These are phyloP conservation scores for Fusarium lateritium DNA, from an alignment of 2,329 filamentous ascomycete genomes.

Conservation along the genomic window DNA sequence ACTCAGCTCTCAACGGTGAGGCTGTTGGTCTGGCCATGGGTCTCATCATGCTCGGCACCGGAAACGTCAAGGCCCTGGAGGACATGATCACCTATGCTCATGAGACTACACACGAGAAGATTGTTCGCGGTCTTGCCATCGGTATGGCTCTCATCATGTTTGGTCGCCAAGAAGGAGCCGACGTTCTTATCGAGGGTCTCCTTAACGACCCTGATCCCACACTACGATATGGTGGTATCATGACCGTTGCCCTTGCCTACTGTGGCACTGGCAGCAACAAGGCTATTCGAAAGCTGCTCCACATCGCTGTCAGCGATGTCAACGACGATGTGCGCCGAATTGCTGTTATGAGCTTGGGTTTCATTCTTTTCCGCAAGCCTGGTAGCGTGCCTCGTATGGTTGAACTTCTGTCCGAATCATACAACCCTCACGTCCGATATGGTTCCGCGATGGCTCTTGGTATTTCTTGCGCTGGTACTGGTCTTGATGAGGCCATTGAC, in stretches of 20 bases:
- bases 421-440: slow-evolving; percentile 98
- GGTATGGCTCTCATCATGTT: slow-evolving; percentile 99
- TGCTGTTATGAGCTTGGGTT: slow-evolving; percentile 97
- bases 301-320: slow-evolving; percentile 97
- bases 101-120: slow-evolving; percentile 99
- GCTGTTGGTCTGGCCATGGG: slow-evolving; percentile 97
- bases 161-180: slow-evolving; percentile 92
- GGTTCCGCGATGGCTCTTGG: slow-evolving; percentile 98
- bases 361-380: slow-evolving; percentile 98
- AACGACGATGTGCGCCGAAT: slow-evolving; percentile 97
- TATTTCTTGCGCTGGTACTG: slow-evolving; percentile 97
- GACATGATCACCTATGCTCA: slow-evolving; percentile 99
- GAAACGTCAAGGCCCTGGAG: slow-evolving; percentile 91
- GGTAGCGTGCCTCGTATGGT: slow-evolving; percentile 99
- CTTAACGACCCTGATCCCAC: slow-evolving; percentile 95
- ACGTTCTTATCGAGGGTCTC: slow-evolving; percentile 93
- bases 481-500: slow-evolving; percentile 95
- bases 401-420: slow-evolving; percentile 96
- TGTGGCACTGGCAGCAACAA: slow-evolving; percentile 99
- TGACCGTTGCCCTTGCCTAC: slow-evolving; percentile 98
- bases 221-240: slow-evolving; percentile 95
- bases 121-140: slow-evolving; percentile 92
- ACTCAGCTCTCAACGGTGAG: slow-evolving; percentile 97
- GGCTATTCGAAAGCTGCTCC: slow-evolving; percentile 94
- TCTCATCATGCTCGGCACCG: slow-evolving; percentile 98